Evolutionary conservation across 805 yeast genomes (phyloP), one percentile per base, ranked within the genome.

Genomic region (Nakazawaea wickerhamii): DNA sequence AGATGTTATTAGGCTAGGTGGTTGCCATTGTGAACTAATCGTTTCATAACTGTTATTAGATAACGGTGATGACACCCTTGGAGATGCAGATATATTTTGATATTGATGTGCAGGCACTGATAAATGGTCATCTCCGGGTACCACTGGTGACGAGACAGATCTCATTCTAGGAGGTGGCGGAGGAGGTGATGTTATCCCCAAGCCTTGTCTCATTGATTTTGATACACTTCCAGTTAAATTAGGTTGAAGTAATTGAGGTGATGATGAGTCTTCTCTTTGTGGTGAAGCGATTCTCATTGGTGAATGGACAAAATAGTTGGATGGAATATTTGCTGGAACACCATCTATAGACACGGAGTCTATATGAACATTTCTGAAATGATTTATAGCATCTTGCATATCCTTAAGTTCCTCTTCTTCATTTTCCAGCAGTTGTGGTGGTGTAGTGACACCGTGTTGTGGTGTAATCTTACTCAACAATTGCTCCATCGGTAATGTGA

Each of bases 311-410:
- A 68, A 55, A 49, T 70, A 60, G 3, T 55, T 46, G 1, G 60
- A 53, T 3, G 73, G 79, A 33, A 75, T 64, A 45, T 68, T 73
- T 1, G 82, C 64, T 0, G 88, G 84, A 1, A 74, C 73, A n/a
- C 91, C 90, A 51, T 73, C 79, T 14, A 79, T 72, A 35, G 84
- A 75, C 3, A 82, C 89, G 42, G 86, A 79, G 56, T 88, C 96
- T 30, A 85, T 87, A 22, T 80, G 76, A 43, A 88, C 82, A 54
- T 84, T 81, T 40, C 77, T 81, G 61, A 88, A 88, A 55, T 80
- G 81, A 48, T 79, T 79, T 43, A 83, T 75, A 11, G 84, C 82
- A 10, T 84, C 82, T 51, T 79, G 84, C 80, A 84, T 82, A 49
- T 81, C 90, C 47, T 75, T 76, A 25, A 84, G 65, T 35, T 79